Evolutionary conservation across 2,329 filamentous ascomycete genomes (phyloP).

Genomic region (Huntiella abstrusa): DNA sequence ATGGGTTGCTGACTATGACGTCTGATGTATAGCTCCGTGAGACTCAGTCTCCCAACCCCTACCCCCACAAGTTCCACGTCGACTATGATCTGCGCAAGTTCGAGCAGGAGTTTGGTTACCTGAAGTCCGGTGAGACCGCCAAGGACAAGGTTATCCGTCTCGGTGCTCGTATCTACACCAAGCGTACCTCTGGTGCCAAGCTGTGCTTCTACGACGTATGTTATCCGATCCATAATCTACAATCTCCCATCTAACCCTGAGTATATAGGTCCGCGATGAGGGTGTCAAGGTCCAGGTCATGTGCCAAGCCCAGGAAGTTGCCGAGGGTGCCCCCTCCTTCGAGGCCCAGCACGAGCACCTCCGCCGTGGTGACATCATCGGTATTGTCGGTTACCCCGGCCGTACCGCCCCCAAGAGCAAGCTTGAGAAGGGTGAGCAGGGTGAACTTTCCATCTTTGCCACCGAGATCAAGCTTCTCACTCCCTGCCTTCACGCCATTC

Average conservation of each 20-base stretch:
- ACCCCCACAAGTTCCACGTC: slow-evolving; percentile 84
- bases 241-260: not conserved
- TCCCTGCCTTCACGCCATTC: slow-evolving; percentile 79
- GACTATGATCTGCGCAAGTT: slow-evolving; percentile 71
- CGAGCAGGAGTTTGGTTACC: slow-evolving; percentile 52
- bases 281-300: slow-evolving; percentile 69
- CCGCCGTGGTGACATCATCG: slow-evolving; percentile 81
- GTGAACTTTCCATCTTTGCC: slow-evolving; percentile 88
- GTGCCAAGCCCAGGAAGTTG: slow-evolving; percentile 67
- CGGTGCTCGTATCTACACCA: slow-evolving; percentile 76
- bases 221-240: not conserved
- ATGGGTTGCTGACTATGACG: not conserved
- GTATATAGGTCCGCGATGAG: slow-evolving; percentile 31
- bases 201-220: slow-evolving; percentile 68
- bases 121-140: slow-evolving; percentile 75
- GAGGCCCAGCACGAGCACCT: slow-evolving; percentile 78
- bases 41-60: slow-evolving; percentile 60
- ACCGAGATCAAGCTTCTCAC: slow-evolving; percentile 69
- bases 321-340: slow-evolving; percentile 47
- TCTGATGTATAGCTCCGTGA: slow-evolving; percentile 32
- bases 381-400: slow-evolving; percentile 66
- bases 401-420: slow-evolving; percentile 79
- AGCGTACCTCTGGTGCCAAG: slow-evolving; percentile 65
- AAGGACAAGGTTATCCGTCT: slow-evolving; percentile 59
- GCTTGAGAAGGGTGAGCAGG: slow-evolving; percentile 56